These are phyloP conservation scores for Mycena chlorophos DNA, from an alignment of 768 basidiomycete species.

Conservation along the genomic window DNA sequence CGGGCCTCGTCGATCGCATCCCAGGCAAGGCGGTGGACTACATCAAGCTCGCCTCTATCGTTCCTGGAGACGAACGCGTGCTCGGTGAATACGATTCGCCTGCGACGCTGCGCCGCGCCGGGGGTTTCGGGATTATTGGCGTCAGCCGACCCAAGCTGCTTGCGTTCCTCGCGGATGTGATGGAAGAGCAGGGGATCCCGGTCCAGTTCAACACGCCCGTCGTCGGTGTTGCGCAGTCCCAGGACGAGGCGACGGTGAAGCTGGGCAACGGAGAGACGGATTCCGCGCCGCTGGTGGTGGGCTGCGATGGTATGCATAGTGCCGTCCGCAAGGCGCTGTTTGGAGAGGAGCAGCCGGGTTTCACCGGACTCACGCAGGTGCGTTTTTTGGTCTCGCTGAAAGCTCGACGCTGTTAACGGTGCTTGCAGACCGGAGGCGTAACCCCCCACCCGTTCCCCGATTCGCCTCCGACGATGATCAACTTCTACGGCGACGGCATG, in stretches of 20 bases:
- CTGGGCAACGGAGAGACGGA: slow-evolving; percentile 38
- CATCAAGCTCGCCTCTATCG: slow-evolving; percentile 18
- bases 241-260: slow-evolving; percentile 31
- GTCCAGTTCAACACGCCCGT: slow-evolving; percentile 37
- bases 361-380: slow-evolving; percentile 42
- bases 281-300: slow-evolving; percentile 40
- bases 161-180: slow-evolving; percentile 31
- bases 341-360: slow-evolving; percentile 36
- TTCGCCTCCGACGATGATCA: slow-evolving; percentile 27
- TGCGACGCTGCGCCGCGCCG: slow-evolving; percentile 16
- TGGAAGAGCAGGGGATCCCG: slow-evolving; percentile 31
- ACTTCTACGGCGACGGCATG: slow-evolving; percentile 37
- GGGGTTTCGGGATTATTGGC: slow-evolving; percentile 31
- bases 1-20: slow-evolving; percentile 27
- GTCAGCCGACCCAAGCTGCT: slow-evolving; percentile 34
- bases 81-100: slow-evolving; percentile 30
- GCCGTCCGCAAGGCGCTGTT: slow-evolving; percentile 38
- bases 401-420: neutral
- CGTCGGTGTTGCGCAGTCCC: slow-evolving; percentile 31
- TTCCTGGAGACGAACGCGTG: slow-evolving; percentile 28
- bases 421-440: slow-evolving; percentile 36
- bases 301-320: slow-evolving; percentile 48
- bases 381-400: neutral
- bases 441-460: slow-evolving; percentile 24
- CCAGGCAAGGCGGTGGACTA: slow-evolving; percentile 22